Conservation (phyloP, 2,329 filamentous ascomycete species). For the Colletotrichum tanaceti region DNA sequence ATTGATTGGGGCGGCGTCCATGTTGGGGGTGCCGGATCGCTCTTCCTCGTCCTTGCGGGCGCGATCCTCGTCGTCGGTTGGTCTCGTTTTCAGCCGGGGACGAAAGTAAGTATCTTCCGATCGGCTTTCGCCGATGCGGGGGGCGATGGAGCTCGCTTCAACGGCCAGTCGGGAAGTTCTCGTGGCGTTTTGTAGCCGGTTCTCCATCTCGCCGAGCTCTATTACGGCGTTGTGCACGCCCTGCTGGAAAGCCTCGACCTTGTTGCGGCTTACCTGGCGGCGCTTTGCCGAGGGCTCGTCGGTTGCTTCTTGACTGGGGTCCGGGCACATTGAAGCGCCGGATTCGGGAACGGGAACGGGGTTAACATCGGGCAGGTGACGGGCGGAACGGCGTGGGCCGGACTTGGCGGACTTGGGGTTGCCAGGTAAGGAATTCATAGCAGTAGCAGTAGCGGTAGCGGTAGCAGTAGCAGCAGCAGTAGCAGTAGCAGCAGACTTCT, state of each 20-base stretch:
- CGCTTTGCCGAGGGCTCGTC: conserved; percentile 29
- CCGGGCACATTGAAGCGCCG: conserved; percentile 25
- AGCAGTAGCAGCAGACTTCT: conserved; percentile 44
- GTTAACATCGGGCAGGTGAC: conserved; percentile 32
- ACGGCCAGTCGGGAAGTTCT: conserved; percentile 61
- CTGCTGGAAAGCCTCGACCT: conserved; percentile 40
- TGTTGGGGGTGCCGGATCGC: conserved; percentile 27
- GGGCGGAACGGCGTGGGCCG: conserved; percentile 34
- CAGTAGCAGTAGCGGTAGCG: too few relatives aligned
- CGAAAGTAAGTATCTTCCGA: neutral
- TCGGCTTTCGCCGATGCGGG: neutral
- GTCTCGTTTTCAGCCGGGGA: neutral
- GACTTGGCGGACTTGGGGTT: conserved; percentile 9
- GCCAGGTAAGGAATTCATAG: too few relatives aligned
- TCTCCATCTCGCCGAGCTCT: conserved; percentile 63
- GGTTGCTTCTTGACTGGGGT: neutral
- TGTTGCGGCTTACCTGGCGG: conserved; percentile 21
- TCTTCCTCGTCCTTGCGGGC: conserved; percentile 24
- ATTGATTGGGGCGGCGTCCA: conserved; percentile 43
- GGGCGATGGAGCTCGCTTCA: conserved; percentile 52
- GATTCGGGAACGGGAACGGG: conserved; percentile 29
- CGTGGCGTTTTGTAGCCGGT: conserved; percentile 55
- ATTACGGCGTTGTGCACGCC: conserved; percentile 55
- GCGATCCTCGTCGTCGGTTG: conserved; percentile 23
- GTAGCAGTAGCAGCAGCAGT: too few relatives aligned